Evolutionary conservation across 768 basidiomycete genomes (phyloP).

Genomic region (Calocybe cyanea): DNA sequence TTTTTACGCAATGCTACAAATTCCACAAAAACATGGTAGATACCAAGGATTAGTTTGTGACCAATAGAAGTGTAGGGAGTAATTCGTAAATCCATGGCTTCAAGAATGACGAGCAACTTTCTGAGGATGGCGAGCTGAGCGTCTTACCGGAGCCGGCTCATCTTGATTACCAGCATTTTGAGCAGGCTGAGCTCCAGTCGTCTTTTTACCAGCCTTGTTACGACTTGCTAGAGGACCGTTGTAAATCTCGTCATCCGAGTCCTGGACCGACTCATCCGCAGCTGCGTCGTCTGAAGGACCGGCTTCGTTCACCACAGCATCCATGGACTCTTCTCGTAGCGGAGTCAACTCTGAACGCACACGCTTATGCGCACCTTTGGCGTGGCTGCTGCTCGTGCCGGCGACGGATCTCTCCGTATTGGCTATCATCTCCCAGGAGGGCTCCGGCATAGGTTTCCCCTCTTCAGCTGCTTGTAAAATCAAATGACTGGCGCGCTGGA

Average conservation of each 20-base stretch:
- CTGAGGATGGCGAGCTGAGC: conserved; percentile 32
- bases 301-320: conserved; percentile 8
- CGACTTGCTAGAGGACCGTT: conserved; percentile 8
- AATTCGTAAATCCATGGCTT: too few relatives aligned
- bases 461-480: conserved; percentile 43
- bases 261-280: conserved; percentile 6
- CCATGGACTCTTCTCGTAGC: conserved; percentile 32
- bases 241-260: conserved; percentile 9
- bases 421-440: conserved; percentile 55
- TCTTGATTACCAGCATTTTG: conserved; percentile 16
- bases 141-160: conserved; percentile 22
- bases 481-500: conserved; percentile 48
- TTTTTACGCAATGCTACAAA: too few relatives aligned
- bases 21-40: too few relatives aligned
- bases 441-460: conserved; percentile 38
- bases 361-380: conserved; percentile 36
- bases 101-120: conserved; percentile 23
- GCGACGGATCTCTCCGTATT: conserved; percentile 29
- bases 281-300: conserved; percentile 7
- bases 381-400: conserved; percentile 10
- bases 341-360: conserved; percentile 39
- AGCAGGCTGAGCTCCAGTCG: conserved; percentile 7
- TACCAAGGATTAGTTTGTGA: too few relatives aligned
- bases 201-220: conserved; percentile 12
- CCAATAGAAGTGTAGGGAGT: too few relatives aligned